phyloP scores from a whole-genome alignment of 106 monocot species.

The Dioscorea alata region DNA sequence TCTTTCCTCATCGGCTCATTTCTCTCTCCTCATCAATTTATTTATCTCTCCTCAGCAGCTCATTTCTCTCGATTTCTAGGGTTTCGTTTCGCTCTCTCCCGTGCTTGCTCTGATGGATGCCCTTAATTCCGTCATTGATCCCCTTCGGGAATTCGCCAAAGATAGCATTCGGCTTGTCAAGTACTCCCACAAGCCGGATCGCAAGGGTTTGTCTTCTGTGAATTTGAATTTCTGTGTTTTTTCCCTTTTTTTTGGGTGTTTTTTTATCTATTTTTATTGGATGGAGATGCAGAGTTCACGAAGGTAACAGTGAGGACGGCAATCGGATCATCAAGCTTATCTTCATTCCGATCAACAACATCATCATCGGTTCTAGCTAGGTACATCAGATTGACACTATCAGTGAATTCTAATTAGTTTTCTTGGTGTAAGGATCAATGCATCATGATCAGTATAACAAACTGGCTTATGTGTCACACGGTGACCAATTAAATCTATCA shows the following conservation, averaged over 20 bases:
- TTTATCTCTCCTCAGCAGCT: no score
- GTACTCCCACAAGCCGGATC: slow-evolving; percentile 64
- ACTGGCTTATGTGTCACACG: no score
- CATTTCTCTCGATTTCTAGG: neutral
- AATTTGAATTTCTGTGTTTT: neutral
- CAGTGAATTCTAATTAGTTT: no score
- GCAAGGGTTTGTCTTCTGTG: slow-evolving; percentile 30
- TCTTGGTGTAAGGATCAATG: no score
- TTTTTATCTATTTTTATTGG: neutral
- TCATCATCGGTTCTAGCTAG: slow-evolving; percentile 59
- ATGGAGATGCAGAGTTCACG: slow-evolving; percentile 34
- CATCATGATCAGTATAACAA: no score
- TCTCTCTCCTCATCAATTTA: no score
- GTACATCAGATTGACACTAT: neutral
- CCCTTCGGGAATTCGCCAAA: slow-evolving; percentile 48
- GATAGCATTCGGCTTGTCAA: slow-evolving; percentile 51
- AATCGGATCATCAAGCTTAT: slow-evolving; percentile 65
- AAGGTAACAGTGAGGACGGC: slow-evolving; percentile 63
- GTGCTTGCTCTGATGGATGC: slow-evolving; percentile 25
- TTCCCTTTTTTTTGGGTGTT: no score
- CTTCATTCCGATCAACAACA: slow-evolving; percentile 74
- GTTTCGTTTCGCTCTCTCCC: neutral
- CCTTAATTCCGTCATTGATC: slow-evolving; percentile 37
- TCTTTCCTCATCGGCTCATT: no score
- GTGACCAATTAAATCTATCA: no score